Conservation (phyloP, 345 rosid genomes). For the Brassica carinata region DNA sequence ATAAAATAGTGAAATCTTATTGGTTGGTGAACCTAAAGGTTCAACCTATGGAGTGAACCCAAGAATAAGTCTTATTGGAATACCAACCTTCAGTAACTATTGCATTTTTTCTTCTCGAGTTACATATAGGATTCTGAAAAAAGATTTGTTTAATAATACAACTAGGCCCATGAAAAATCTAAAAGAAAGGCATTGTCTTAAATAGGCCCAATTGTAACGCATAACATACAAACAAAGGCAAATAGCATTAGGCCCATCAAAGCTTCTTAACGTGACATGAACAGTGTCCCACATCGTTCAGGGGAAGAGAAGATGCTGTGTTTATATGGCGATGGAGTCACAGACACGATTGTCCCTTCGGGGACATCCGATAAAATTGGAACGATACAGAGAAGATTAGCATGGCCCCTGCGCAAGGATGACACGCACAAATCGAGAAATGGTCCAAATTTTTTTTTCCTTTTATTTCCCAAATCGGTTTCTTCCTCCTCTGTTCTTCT, state of each 20-base stretch:
- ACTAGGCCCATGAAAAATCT: neutral
- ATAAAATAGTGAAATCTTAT: no score
- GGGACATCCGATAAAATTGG: slow-evolving; percentile 38
- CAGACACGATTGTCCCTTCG: neutral
- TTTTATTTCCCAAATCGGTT: neutral
- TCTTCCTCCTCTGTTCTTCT: neutral
- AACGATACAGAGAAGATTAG: slow-evolving; percentile 35
- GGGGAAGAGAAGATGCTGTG: fast-evolving
- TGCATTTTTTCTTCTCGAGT: neutral
- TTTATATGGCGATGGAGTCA: neutral
- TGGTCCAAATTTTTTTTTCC: slow-evolving; percentile 18
- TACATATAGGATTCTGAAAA: neutral
- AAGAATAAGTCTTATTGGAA: no score
- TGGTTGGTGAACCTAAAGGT: no score
- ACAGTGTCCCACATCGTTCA: slow-evolving; percentile 21
- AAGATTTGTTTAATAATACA: neutral
- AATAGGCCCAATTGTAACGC: neutral
- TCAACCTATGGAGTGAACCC: no score
- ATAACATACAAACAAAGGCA: neutral
- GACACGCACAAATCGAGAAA: slow-evolving; percentile 35
- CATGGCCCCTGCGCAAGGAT: slow-evolving; percentile 34
- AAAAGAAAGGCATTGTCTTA: neutral
- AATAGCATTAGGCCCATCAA: neutral
- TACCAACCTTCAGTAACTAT: neutral
- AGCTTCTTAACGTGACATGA: neutral